Evolutionary conservation across 495 filamentous ascomycete genomes (phyloP), one percentile per base, ranked within the genome.

Genomic region (Pseudotulostoma volvatum): DNA sequence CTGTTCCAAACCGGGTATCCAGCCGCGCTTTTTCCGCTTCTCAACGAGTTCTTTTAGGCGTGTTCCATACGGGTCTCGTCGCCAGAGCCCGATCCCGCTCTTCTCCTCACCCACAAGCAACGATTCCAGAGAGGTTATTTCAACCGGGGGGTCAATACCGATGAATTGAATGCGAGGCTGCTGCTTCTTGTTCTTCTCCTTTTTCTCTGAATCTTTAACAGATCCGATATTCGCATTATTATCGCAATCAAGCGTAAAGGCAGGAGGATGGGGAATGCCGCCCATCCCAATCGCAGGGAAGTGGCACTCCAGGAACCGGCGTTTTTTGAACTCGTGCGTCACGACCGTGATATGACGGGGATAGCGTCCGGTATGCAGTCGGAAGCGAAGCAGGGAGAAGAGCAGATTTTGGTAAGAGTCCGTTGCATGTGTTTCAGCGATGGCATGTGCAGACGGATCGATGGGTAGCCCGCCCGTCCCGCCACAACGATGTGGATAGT

Each of bases 331-430:
- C 13, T 57, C 73, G 46, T 87, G 81, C 34, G 74, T 79, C 33
- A 92, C 66, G 9, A 92, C 64, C 9, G 74, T 84, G 2, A 90
- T 52, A 18, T 38, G 46, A n/a, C 33, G 31, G 7, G 59, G 62
- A 37, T 60, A 62, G 1, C 33, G 9, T 0, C 63, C 57, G 1
- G 57, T 60, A 16, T 60, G 47, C 14, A 43, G 21, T 47, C 64
- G 68, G 52, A 84, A 87, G 15, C 55, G 54, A 4, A 76, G 43
- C 7, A 86, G 46, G 2, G 78, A 79, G 45, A 85, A 82, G 14
- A 87, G 52, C 9, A 87, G 56, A 45, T 90, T 92, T 41, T 78
- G 71, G 48, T 81, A 84, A 3, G 79, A 85, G 46, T 92, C 84
- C n/a, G 79, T 68, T 0, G 84, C 81, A 36, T 68, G 61, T 8